These are phyloP conservation scores for Platismatia glauca DNA, from an alignment of 495 filamentous ascomycete species.

Conservation along the genomic window DNA sequence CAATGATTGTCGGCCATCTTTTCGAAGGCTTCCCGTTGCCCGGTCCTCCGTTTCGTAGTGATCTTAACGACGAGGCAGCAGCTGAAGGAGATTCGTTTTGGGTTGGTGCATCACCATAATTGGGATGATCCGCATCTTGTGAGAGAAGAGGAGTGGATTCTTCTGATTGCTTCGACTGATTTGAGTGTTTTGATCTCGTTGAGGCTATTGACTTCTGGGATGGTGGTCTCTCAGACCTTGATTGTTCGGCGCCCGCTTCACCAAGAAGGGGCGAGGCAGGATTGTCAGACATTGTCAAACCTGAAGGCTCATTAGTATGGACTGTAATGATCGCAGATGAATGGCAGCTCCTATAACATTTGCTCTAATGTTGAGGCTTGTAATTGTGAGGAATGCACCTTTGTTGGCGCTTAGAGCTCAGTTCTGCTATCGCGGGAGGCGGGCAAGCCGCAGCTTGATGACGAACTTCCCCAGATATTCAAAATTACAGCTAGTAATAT, in stretches of 20 bases:
- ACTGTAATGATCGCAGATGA: neutral
- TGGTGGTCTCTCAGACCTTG: constrained; percentile 9
- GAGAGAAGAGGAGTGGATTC: constrained; percentile 22
- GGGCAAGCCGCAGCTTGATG: neutral
- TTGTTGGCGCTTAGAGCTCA: constrained; percentile 5
- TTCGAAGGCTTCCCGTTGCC: constrained; percentile 29
- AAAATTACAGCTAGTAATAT: neutral
- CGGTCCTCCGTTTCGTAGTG: constrained; percentile 20
- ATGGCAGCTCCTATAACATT: neutral
- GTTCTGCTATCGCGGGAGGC: neutral
- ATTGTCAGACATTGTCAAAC: constrained; percentile 19
- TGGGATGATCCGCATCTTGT: constrained; percentile 29
- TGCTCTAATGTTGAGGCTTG: neutral
- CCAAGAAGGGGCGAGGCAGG: constrained; percentile 18
- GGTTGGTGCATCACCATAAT: constrained; percentile 44
- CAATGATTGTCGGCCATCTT: constrained; percentile 51
- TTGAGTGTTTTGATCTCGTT: constrained; percentile 14
- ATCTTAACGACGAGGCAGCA: constrained; percentile 25
- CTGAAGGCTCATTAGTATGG: neutral
- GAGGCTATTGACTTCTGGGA: constrained; percentile 16
- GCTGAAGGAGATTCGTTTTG: constrained; percentile 24
- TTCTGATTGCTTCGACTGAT: constrained; percentile 11
- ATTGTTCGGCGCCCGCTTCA: constrained; percentile 11
- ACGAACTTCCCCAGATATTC: neutral
- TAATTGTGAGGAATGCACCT: neutral